Conservation (phyloP, 768 basidiomycete species). For the Suillus plorans region DNA sequence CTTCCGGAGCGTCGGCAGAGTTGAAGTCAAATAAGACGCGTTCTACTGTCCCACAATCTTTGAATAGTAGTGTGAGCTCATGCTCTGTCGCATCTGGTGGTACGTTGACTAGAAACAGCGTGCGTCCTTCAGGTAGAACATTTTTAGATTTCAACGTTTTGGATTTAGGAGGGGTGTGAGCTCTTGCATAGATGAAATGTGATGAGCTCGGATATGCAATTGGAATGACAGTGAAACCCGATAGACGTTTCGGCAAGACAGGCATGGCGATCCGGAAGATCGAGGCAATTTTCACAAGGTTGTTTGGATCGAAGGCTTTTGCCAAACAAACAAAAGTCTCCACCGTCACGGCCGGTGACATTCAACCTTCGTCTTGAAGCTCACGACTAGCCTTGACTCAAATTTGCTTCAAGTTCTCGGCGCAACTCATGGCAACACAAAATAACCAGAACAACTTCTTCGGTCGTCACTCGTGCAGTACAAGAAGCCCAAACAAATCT, state of each 20-base stretch:
- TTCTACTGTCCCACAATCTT: constrained; percentile 75
- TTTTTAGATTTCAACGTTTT: constrained; percentile 23
- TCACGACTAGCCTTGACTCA: too few species aligned
- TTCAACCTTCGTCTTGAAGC: too few species aligned
- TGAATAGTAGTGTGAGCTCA: constrained; percentile 78
- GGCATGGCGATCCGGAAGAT: not conserved
- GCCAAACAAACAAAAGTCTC: constrained; percentile 10
- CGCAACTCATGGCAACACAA: too few species aligned
- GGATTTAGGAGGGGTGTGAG: constrained; percentile 53
- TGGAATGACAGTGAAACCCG: constrained; percentile 39
- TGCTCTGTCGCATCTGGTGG: constrained; percentile 87
- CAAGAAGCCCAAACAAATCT: too few species aligned
- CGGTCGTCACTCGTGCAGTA: too few species aligned
- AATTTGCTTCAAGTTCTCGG: too few species aligned
- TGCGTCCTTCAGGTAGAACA: constrained; percentile 55
- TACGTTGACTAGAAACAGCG: constrained; percentile 85
- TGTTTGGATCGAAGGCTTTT: constrained; percentile 12
- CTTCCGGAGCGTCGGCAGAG: constrained; percentile 16
- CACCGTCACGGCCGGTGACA: too few species aligned
- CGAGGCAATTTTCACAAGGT: not conserved
- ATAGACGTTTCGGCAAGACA: constrained; percentile 20
- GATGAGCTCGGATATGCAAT: constrained; percentile 41
- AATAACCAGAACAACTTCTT: too few species aligned
- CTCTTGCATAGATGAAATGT: constrained; percentile 79
- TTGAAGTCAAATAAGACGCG: constrained; percentile 63